Base-by-base conservation (phyloP, 164 flowering plant genomes). In the Berberis vulgaris region DNA sequence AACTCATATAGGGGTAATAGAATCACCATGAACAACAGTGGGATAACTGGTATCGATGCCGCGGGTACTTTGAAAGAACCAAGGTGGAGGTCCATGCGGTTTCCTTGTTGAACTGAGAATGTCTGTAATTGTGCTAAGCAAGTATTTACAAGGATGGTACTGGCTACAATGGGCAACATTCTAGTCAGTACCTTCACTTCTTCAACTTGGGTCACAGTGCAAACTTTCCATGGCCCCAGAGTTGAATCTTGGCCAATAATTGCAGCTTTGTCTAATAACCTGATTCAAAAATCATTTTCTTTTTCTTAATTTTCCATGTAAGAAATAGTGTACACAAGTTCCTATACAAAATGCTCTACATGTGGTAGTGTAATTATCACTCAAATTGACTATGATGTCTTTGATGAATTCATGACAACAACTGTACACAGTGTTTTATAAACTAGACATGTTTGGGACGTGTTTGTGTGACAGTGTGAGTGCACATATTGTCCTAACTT, bases 51-150 rank as follows among this genome's bases (percentile, higher is more conserved):
- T 10, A 87, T 67, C 1, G 89, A 82, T 2, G 89, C 71, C 2
- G 89, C 64, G 0, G 87, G 86, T 54, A 84, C 73, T 45, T 72
- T 12, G 43, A 73, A 64, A 2, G 69, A 57, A 65, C 85, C 86
- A 7, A 82, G 67, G 4, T 57, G 41, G 7, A 44, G 72, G 58
- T 84, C 59, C 88, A 83, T 84, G 49, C 43, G 1, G 65, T 41
- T 60, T 0, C 86, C 89, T 70, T 87, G 93, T 45, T 69, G 72
- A 8, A 84, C 75, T 9, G 89, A 87, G 79, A 87, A 87, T 5
- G 93, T 87, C 45, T 83, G 86, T 41, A 85, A 75, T 56, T 87
- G 94, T 0, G 94, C 94, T 59, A 85, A 54, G 63, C 88, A 82
- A 11, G 88, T 85, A 80, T 85, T 85, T 72, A 85, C 73, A 50